phyloP scores from a whole-genome alignment of 2,329 filamentous ascomycete genomes.

The Niveomyces coronatus region DNA sequence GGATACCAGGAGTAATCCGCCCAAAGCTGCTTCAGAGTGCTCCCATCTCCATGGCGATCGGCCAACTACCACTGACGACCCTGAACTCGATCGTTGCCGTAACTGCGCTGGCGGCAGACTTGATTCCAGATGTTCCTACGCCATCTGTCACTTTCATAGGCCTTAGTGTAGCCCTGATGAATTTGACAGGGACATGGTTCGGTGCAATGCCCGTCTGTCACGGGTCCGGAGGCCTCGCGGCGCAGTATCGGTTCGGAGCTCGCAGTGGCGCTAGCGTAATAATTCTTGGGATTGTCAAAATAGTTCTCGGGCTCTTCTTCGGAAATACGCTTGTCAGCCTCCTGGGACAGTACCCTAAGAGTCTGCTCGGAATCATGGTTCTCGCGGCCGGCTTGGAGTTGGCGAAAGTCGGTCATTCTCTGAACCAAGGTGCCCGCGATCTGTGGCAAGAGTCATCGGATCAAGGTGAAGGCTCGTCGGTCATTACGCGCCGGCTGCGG shows the following conservation, averaged over 20 bases:
- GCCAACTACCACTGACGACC: conserved; percentile 82
- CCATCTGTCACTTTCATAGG: conserved; percentile 71
- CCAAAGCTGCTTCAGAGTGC: conserved; percentile 21
- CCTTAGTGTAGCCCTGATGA: conserved; percentile 73
- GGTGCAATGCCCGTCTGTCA: conserved; percentile 94
- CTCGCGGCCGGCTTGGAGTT: conserved; percentile 82
- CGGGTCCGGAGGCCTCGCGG: conserved; percentile 81
- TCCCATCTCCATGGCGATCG: conserved; percentile 54
- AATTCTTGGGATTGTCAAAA: conserved; percentile 64
- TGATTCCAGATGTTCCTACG: conserved; percentile 57
- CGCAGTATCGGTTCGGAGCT: conserved; percentile 84
- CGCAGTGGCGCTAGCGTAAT: conserved; percentile 78
- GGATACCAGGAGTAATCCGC: conserved; percentile 42
- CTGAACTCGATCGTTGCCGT: conserved; percentile 90
- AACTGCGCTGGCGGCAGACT: conserved; percentile 63
- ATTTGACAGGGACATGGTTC: conserved; percentile 79
- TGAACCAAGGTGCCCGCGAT: conserved; percentile 62
- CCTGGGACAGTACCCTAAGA: conserved; percentile 62
- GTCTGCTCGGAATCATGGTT: conserved; percentile 77
- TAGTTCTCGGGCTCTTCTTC: conserved; percentile 65
- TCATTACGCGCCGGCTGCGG: conserved; percentile 33
- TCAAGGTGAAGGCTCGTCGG: conserved; percentile 22
- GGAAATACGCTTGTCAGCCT: conserved; percentile 64
- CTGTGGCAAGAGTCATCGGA: conserved; percentile 44
- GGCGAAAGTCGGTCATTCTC: conserved; percentile 70